These are phyloP conservation scores for Dipteronia sinensis DNA, from an alignment of 345 rosid genomes.

Conservation along the genomic window DNA sequence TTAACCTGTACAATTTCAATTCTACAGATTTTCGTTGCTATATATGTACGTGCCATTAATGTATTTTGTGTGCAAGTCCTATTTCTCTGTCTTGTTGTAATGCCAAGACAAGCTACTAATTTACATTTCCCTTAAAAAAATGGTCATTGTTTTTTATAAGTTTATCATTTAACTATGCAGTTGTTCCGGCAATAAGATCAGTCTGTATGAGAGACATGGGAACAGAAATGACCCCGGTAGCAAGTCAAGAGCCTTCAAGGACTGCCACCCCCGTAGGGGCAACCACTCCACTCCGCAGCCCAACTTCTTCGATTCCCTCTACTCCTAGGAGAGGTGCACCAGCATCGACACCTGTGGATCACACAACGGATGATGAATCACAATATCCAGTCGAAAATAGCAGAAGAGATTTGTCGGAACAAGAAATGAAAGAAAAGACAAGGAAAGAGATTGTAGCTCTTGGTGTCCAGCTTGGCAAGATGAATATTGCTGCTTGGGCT, in stretches of 20 bases:
- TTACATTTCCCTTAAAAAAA: neutral
- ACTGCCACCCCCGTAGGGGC: slow-evolving; percentile 68
- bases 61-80: neutral
- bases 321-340: slow-evolving; percentile 62
- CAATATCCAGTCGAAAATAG: slow-evolving; percentile 21
- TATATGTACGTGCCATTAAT: neutral
- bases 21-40: neutral
- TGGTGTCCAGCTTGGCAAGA: slow-evolving; percentile 81
- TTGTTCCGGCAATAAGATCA: slow-evolving; percentile 55
- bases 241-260: slow-evolving; percentile 82
- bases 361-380: slow-evolving; percentile 30
- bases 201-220: slow-evolving; percentile 89
- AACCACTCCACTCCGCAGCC: slow-evolving; percentile 70
- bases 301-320: slow-evolving; percentile 67
- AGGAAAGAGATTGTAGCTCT: slow-evolving; percentile 74
- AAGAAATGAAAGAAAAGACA: slow-evolving; percentile 69
- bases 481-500: slow-evolving; percentile 86
- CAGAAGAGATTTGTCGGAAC: slow-evolving; percentile 55
- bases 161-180: slow-evolving; percentile 35
- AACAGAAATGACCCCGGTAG: slow-evolving; percentile 74
- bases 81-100: neutral
- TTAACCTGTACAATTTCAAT: neutral
- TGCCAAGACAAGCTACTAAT: neutral
- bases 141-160: neutral
- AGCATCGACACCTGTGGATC: slow-evolving; percentile 43